Evolutionary conservation across 305 asterid genomes (phyloP), one percentile per base, ranked within the genome.

Genomic region (Petunia hybrid): DNA sequence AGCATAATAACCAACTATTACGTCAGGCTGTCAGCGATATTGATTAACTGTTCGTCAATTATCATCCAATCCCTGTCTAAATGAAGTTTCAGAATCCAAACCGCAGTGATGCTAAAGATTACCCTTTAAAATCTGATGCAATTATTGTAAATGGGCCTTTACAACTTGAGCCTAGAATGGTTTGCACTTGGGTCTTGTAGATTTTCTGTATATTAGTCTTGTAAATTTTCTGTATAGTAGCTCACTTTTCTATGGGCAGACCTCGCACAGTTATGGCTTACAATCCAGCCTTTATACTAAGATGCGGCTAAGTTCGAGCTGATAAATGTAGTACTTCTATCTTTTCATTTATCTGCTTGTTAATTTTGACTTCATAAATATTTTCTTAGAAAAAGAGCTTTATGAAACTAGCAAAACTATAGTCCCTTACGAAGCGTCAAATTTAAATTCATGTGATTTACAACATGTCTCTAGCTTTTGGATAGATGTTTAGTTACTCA

Each of bases 1-100:
- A 69, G 76, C 10, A 69, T 22, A 69, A 69, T 16, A 14, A 69
- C 59, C 59, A 43, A 16, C 76, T 43, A 67, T 67, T 67, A 43
- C 3, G 57, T 16, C 16, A 68, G 8, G 4, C 12, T 8, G 57
- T 16, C 16, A 68, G 8, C 8, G 36, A 7, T 8, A 43, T 16
- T 68, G n/a, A 68, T 41, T 67, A 67, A 41, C 3, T 42, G 56
- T 16, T 43, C 56, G n/a, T 42, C 22, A 68, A 16, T 22, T 16
- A 16, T 69, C 40, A 69, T 69, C 16, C 16, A 22, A 16, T 6
- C 76, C 16, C 22, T 45, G 9, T 69, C 16, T 43, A 43, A 41
- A 69, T 43, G 41, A 14, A 45, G 5, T 69, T 69, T 39, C 16
- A 43, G 57, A 43, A 69, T 69, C 59, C 76, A 1, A 43, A 69